phyloP scores from a whole-genome alignment of 2,329 filamentous ascomycete genomes.

The Cercospora zeae-maydis region DNA sequence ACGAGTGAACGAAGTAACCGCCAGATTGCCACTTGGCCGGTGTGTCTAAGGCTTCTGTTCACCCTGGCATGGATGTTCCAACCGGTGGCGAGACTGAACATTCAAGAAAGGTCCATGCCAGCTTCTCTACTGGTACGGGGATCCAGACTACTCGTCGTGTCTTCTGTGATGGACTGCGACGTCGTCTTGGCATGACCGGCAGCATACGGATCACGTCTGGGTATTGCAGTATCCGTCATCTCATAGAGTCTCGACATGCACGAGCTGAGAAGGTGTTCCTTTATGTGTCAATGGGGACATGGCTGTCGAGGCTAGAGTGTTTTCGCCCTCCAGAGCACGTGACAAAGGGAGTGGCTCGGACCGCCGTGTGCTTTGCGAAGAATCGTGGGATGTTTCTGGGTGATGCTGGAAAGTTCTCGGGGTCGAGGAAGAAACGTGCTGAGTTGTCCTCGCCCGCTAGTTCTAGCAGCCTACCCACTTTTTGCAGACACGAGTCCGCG shows the following conservation, averaged over 20 bases:
- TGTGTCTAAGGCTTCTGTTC: background rate
- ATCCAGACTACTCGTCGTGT: too few species aligned
- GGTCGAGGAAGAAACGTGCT: background rate
- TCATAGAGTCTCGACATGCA: background rate
- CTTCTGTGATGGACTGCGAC: background rate
- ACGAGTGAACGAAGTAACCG: background rate
- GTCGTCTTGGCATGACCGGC: background rate
- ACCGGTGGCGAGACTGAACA: too few species aligned
- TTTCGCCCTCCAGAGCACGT: background rate
- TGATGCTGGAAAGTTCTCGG: conserved; percentile 3
- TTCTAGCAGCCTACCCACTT: background rate
- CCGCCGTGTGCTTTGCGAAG: background rate
- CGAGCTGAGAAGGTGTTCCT: background rate
- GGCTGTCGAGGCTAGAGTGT: background rate
- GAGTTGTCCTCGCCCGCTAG: background rate
- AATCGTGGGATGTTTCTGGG: background rate
- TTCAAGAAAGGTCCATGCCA: too few species aligned
- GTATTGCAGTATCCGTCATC: background rate
- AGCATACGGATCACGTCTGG: background rate
- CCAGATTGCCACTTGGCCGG: background rate
- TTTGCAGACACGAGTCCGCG: background rate
- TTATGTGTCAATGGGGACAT: background rate
- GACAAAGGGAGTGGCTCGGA: background rate
- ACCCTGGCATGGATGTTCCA: background rate
- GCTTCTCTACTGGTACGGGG: too few species aligned